phyloP scores from a whole-genome alignment of 2,329 filamentous ascomycete species.

The Amesomyces nigricolor region DNA sequence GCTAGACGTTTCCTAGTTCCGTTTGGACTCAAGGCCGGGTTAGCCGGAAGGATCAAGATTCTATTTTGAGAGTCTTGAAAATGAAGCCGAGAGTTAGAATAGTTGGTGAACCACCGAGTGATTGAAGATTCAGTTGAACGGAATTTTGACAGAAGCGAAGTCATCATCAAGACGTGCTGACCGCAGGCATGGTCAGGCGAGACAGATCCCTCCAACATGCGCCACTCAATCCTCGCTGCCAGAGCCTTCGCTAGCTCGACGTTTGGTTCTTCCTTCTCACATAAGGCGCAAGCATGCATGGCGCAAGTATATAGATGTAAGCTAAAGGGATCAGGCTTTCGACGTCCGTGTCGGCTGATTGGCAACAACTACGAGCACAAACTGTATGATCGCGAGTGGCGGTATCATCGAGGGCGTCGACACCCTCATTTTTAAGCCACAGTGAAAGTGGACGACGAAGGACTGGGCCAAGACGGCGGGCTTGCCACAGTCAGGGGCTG shows the following conservation, averaged over 20 bases:
- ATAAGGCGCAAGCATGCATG: constrained; percentile 23
- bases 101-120: no score
- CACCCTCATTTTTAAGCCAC: constrained; percentile 30
- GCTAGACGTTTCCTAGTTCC: constrained; percentile 24
- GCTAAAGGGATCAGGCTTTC: constrained; percentile 23
- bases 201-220: constrained; percentile 17
- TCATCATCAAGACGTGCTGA: not conserved
- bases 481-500: constrained; percentile 30
- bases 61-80: constrained; percentile 17
- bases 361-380: constrained; percentile 23
- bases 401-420: constrained; percentile 27
- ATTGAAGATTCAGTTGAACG: not conserved
- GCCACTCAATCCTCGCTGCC: constrained; percentile 19
- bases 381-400: no score
- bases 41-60: constrained; percentile 25
- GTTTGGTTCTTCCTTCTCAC: constrained; percentile 19
- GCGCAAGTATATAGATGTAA: constrained; percentile 25
- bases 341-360: constrained; percentile 12
- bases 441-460: constrained; percentile 26
- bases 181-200: not conserved
- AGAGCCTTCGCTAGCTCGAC: constrained; percentile 24
- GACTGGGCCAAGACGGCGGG: no score
- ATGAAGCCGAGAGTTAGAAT: not conserved
- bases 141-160: not conserved
- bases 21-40: constrained; percentile 23